Percentiles rank a stretch among this genome's conserved stretches.
Conservation (phyloP, 2,329 filamentous ascomycete genomes). For the Apiospora rasikravindrae region DNA sequence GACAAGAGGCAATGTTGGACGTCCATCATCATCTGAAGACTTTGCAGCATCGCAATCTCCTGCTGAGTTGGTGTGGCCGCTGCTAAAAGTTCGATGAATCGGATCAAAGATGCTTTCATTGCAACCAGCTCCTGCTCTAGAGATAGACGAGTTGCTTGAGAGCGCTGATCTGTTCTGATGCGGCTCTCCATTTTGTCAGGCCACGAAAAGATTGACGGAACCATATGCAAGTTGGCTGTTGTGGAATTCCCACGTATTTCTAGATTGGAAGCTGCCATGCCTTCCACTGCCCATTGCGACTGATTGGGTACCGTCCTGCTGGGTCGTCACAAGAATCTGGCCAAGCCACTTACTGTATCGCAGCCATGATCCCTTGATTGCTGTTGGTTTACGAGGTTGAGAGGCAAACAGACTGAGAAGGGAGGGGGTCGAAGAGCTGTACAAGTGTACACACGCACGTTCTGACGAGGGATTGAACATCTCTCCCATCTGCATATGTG, state of each 20-base stretch:
- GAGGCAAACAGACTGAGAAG: neutral
- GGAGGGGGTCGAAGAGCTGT: neutral
- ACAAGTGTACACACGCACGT: neutral
- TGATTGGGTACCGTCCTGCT: conserved; percentile 11
- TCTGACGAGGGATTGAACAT: neutral
- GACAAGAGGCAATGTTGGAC: neutral
- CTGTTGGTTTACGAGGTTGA: conserved; percentile 5
- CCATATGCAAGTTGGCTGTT: neutral
- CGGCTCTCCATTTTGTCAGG: neutral
- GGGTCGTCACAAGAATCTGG: conserved; percentile 2
- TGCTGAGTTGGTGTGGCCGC: neutral
- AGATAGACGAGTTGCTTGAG: neutral
- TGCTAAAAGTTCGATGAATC: neutral
- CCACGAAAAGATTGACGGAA: neutral
- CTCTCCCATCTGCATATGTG: neutral
- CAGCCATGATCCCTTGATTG: neutral
- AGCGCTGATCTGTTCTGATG: conserved; percentile 4
- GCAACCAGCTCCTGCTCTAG: neutral
- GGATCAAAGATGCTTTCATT: neutral
- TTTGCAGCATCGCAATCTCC: neutral
- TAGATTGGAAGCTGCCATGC: neutral
- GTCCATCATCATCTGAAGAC: neutral
- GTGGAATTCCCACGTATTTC: conserved; percentile 3
- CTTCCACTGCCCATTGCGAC: conserved; percentile 3
- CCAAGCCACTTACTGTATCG: neutral